Percentiles rank a stretch among this genome's conserved stretches.
phyloP scores from a whole-genome alignment of 805 yeast species.

The Nakazawaea ambrosiae region DNA sequence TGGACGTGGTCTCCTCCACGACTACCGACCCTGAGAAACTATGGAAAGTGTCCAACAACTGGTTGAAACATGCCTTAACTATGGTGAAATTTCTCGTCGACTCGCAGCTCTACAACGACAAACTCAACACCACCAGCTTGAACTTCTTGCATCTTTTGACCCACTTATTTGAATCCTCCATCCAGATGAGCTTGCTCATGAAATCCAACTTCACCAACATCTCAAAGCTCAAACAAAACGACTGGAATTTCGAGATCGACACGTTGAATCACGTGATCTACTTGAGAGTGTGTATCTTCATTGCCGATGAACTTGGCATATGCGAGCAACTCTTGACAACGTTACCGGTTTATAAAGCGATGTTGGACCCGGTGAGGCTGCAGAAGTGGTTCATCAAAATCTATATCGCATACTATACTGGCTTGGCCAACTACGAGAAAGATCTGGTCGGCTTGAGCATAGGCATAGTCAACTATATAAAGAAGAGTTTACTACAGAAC shows the following conservation, averaged over 20 bases:
- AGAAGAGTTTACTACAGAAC: slow-evolving; percentile 1
- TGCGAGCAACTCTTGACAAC: slow-evolving; percentile 4
- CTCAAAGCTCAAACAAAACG: slow-evolving; percentile 1
- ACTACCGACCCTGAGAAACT: background rate
- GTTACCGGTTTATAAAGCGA: background rate
- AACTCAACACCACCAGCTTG: background rate
- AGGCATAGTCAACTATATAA: slow-evolving; percentile 7
- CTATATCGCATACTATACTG: slow-evolving; percentile 5
- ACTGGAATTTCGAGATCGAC: slow-evolving; percentile 8
- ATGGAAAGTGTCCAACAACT: slow-evolving; percentile 9
- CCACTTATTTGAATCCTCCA: slow-evolving; percentile 3
- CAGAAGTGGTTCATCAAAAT: slow-evolving; percentile 2
- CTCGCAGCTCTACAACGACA: background rate
- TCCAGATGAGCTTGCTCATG: slow-evolving; percentile 6
- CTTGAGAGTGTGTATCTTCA: slow-evolving; percentile 6
- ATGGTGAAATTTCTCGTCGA: slow-evolving; percentile 4
- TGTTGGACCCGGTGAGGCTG: background rate
- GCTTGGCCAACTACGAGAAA: slow-evolving; percentile 3
- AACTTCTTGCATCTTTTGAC: slow-evolving; percentile 4
- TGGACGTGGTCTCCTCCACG: background rate
- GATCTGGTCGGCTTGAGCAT: slow-evolving; percentile 6
- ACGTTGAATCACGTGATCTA: slow-evolving; percentile 5
- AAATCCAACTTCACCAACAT: slow-evolving; percentile 4
- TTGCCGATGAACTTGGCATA: slow-evolving; percentile 6
- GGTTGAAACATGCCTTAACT: slow-evolving; percentile 5